phyloP scores from a whole-genome alignment of 345 rosid genomes.

The Eutrema japonicum region DNA sequence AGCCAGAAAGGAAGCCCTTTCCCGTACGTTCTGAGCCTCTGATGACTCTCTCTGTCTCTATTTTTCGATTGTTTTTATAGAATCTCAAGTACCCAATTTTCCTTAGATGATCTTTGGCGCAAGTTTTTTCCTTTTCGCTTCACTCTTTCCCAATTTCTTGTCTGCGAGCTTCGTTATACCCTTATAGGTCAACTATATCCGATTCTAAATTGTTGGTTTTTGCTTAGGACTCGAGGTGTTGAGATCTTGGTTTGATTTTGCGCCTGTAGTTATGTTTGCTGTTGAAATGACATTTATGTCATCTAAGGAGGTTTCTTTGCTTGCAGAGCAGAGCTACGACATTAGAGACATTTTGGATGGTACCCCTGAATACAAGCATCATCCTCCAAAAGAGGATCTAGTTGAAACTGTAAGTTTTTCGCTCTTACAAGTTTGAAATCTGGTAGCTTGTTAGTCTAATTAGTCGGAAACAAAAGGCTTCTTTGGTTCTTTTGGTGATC shows the following conservation, averaged over 20 bases:
- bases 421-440: neutral
- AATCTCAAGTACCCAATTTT: neutral
- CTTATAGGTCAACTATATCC: neutral
- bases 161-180: neutral
- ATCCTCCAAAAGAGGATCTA: constrained; percentile 73
- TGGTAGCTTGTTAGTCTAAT: constrained; percentile 1
- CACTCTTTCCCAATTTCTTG: neutral
- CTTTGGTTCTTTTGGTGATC: constrained; percentile 6
- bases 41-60: constrained; percentile 14
- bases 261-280: constrained; percentile 21
- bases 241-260: constrained; percentile 10
- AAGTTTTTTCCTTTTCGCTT: neutral
- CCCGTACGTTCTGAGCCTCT: constrained; percentile 49
- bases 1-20: constrained; percentile 23
- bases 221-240: constrained; percentile 9
- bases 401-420: constrained; percentile 67
- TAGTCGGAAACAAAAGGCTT: constrained; percentile 3
- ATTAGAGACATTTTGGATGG: constrained; percentile 43
- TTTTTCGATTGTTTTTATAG: neutral
- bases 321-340: constrained; percentile 52
- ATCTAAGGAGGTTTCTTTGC: constrained; percentile 37
- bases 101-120: neutral
- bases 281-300: constrained; percentile 14
- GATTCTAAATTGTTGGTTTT: constrained; percentile 9
- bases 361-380: constrained; percentile 53